phyloP scores from a whole-genome alignment of 768 basidiomycete species.

The Kwoniella sp. region DNA sequence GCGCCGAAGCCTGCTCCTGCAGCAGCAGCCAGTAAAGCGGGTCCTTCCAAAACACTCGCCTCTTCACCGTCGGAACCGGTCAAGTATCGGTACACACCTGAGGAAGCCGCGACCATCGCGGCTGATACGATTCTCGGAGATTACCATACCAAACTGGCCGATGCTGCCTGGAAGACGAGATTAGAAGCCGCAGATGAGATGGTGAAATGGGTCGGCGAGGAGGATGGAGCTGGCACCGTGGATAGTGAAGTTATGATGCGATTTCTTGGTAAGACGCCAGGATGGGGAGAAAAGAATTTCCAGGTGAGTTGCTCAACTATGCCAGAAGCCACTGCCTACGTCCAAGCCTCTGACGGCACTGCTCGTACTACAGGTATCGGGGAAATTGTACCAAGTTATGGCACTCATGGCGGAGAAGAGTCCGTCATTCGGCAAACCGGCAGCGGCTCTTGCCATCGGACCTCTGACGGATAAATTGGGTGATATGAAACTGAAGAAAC shows the following conservation, averaged over 20 bases:
- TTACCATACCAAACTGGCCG: conserved; percentile 72
- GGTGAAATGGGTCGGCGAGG: conserved; percentile 72
- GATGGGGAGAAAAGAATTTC: conserved; percentile 99
- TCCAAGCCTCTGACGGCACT: no score
- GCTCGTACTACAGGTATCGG: conserved; percentile 69
- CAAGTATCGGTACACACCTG: conserved; percentile 86
- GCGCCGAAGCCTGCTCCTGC: conserved; percentile 50
- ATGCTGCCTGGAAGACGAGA: conserved; percentile 90
- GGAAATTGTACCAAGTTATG: conserved; percentile 82
- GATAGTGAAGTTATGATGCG: conserved; percentile 89
- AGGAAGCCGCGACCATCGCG: conserved; percentile 84
- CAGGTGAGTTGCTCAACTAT: conserved; percentile 63
- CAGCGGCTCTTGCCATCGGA: conserved; percentile 74
- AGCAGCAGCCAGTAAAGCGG: conserved; percentile 29
- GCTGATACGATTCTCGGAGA: conserved; percentile 70
- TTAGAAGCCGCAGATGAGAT: conserved; percentile 85
- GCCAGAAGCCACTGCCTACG: no score
- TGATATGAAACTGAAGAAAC: conserved; percentile 94
- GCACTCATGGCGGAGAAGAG: conserved; percentile 71
- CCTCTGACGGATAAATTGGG: conserved; percentile 92
- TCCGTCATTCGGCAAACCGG: conserved; percentile 81
- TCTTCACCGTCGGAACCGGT: conserved; percentile 72
- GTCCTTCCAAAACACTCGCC: conserved; percentile 60
- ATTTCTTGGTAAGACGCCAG: conserved; percentile 79
- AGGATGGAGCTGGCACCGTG: conserved; percentile 62